Base-by-base conservation (phyloP, 2,329 filamentous ascomycete species). In the Exutisphaerella laricina region DNA sequence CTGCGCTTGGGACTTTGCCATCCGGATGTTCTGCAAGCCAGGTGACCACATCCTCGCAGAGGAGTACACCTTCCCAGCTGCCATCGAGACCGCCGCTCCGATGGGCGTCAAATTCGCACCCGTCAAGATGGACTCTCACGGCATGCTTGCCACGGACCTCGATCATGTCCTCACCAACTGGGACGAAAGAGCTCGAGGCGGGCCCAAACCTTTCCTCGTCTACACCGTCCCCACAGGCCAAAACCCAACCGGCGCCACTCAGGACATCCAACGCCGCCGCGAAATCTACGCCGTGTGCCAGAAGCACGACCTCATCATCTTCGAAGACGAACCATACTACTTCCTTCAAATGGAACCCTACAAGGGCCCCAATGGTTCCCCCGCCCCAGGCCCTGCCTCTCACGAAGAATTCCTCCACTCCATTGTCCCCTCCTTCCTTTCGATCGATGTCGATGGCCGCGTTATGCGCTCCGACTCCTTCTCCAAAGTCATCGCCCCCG, bases 281-380 rank as follows among this genome's bases (percentile, higher is more conserved):
- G 84, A 79, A 16, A 73, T 95, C 33, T 95, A 95, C 66, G 72
- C 72, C 25, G 75, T 94, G 10, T 85, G 83, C 22, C 82, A 84
- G 62, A 88, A 87, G 68, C 87, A 95, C 65, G 85, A 95, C 60
- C 59, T 95, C 29, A 84, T 79, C 68, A 89, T 96, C 60, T 70
- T 95, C 54, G 89, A 96, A 69, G 89, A 95, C 61, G 89, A 95
- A 63, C 89, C 89, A 1, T 95, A 95, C 69, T 95, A 94, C 68
- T 95, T 90, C 69, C 73, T 95, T 25, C 89, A 95, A 66, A 86
- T 88, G 84, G 79, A 85, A 55, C 79, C 83, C 0, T 90, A 88
- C 66, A 74, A 74, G 1, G 74, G 77, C 10, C 67, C 72, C 22
- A 64, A 73, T 50, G 66, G 71, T 12, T 64, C 74, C 0, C 66